These are phyloP conservation scores for Gryganskiella cystojenkinii DNA, from an alignment of 192 early-diverging fungal species.

Conservation along the genomic window DNA sequence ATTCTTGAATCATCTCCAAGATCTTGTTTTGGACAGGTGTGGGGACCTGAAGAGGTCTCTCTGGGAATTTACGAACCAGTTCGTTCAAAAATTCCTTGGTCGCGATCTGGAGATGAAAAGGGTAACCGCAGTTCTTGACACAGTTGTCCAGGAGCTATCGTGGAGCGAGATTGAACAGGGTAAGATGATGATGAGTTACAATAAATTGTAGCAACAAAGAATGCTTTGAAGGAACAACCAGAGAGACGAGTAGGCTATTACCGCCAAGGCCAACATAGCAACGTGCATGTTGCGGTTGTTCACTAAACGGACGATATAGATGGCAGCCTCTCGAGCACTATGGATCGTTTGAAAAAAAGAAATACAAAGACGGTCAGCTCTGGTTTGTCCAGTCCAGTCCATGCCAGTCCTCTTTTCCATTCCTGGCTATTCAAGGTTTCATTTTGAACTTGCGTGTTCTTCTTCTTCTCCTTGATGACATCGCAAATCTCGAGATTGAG, in stretches of 20 bases:
- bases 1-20: constrained; percentile 93
- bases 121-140: constrained; percentile 99
- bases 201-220: background rate
- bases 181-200: no score
- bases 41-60: constrained; percentile 77
- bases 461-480: constrained; percentile 91
- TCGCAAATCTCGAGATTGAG: constrained; percentile 97
- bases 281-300: constrained; percentile 69
- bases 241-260: constrained; percentile 22
- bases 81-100: constrained; percentile 98
- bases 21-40: constrained; percentile 86
- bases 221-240: background rate
- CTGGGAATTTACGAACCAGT: constrained; percentile 93
- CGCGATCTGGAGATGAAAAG: constrained; percentile 96
- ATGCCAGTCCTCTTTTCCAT: background rate
- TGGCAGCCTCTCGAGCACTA: constrained; percentile 83
- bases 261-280: constrained; percentile 73
- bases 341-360: background rate
- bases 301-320: constrained; percentile 73
- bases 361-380: background rate
- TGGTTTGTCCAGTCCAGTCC: no score
- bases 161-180: no score
- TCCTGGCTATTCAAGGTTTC: background rate
- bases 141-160: constrained; percentile 93
- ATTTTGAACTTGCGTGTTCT: constrained; percentile 72